phyloP scores from a whole-genome alignment of 2,329 filamentous ascomycete genomes.

The Ophiobolus disseminans region DNA sequence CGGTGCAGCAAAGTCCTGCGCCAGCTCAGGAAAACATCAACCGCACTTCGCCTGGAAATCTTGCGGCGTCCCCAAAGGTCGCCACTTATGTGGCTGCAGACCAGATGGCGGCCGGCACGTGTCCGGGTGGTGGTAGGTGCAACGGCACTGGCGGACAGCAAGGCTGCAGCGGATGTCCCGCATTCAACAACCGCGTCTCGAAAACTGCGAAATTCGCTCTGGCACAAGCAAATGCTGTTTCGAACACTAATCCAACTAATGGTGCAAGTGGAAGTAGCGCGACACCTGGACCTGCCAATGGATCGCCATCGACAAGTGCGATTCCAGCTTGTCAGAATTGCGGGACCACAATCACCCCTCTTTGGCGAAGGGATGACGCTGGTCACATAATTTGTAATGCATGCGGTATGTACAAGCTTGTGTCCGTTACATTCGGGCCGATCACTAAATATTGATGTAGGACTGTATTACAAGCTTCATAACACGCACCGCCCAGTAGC shows the following conservation, averaged over 20 bases:
- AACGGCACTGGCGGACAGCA: constrained; percentile 96
- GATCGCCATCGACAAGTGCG: constrained; percentile 54
- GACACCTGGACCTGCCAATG: constrained; percentile 20
- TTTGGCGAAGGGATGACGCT: constrained; percentile 93
- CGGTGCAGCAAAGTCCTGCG: constrained; percentile 51
- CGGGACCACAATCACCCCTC: constrained; percentile 91
- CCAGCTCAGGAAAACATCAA: constrained; percentile 47
- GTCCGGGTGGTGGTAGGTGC: constrained; percentile 91
- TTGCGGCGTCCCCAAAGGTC: constrained; percentile 50
- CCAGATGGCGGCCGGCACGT: constrained; percentile 80
- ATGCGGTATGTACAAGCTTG: constrained; percentile 72
- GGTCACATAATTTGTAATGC: constrained; percentile 99
- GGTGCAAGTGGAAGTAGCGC: constrained; percentile 21
- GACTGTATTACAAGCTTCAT: constrained; percentile 95
- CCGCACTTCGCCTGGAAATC: constrained; percentile 49
- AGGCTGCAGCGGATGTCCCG: constrained; percentile 93
- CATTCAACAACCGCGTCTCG: constrained; percentile 94
- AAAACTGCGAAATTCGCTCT: constrained; percentile 79
- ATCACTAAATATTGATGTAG: constrained; percentile 55
- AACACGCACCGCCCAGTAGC: constrained; percentile 89
- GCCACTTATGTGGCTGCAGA: constrained; percentile 81
- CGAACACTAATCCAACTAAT: constrained; percentile 20
- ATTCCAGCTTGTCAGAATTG: constrained; percentile 97
- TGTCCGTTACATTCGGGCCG: background rate
- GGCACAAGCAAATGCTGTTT: constrained; percentile 49